These are phyloP conservation scores for Macroventuria anomochaeta DNA, from an alignment of 2,329 filamentous ascomycete species.

Conservation along the genomic window DNA sequence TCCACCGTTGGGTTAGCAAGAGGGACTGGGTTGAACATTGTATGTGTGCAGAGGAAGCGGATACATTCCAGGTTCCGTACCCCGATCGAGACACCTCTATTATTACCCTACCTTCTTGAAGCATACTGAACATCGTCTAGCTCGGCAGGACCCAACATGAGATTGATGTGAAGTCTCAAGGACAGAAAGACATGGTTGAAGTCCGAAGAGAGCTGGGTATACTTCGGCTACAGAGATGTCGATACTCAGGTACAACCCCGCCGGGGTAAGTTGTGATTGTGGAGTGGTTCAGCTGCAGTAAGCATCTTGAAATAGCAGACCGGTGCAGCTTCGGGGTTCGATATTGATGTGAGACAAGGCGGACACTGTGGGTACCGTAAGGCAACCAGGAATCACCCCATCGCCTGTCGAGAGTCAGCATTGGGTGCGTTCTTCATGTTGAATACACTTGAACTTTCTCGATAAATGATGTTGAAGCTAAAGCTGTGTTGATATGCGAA, in stretches of 20 bases:
- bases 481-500: neutral
- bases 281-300: neutral
- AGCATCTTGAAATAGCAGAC: slow-evolving; percentile 2
- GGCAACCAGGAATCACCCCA: slow-evolving; percentile 1
- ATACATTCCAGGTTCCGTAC: neutral
- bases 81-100: neutral
- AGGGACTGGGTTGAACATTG: neutral
- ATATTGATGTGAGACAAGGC: slow-evolving; percentile 1
- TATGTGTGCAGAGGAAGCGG: neutral
- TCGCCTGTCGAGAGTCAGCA: neutral
- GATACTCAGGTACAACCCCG: neutral
- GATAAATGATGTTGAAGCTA: neutral
- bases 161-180: neutral
- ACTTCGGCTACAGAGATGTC: neutral
- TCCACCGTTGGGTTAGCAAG: neutral
- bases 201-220: neutral
- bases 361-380: slow-evolving; percentile 4
- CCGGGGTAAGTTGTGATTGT: neutral
- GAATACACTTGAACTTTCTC: neutral
- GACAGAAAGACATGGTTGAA: neutral
- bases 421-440: neutral
- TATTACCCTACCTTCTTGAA: neutral
- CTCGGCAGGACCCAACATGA: neutral
- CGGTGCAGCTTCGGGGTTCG: slow-evolving; percentile 10
- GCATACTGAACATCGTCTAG: neutral